Evolutionary conservation across 2,329 filamentous ascomycete species (phyloP), one percentile per base, ranked within the genome.

Genomic region (Calonectria leucothoes): DNA sequence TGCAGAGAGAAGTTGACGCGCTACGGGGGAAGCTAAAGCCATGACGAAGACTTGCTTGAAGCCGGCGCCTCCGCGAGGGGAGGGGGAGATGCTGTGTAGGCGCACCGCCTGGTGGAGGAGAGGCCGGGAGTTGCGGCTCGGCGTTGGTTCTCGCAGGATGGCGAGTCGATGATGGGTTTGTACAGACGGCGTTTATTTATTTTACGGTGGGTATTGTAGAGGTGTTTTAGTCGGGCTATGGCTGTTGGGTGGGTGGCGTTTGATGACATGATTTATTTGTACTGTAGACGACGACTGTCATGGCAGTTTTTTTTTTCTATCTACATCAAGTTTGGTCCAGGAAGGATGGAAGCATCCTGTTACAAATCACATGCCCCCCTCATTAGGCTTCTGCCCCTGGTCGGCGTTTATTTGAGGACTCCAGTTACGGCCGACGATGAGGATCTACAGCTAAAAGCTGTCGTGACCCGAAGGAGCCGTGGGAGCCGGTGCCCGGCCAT

Each of bases 1-100:
- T 96, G 75, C 94, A 95, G 83, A 89, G 90, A 80, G 94, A 96
- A 80, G 94, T 96, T 48, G 94, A 96, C 83, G 93, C 91, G 5
- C 80, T 93, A 55, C 80, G 84, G 66, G 84, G 83, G 25, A 81
- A 83, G 76, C 42, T 83, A 55, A 73, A 73, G 25, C 42, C 67
- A 33, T 82, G 76, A 82, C 20, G 39, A 70, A n/a, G 61, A 65
- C 31, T 51, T 55, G 70, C 23, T 33, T 42, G 69, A 63, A 45
- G 55, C 57, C 55, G 63, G 37, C n/a, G 25, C 51, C 49, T 51
- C 33, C 42, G 29, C 3, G 35, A 35, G 52, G 49, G 51, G 29
- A 3, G 35, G 29, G 52, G 49, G 51, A 45, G 48, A 35, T 51
- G 42, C 42, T 67, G 51, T n/a, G 35, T 29, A 59, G 51, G 25